A percentile compares a stretch with the other conserved stretches of the same genome.
Conservation (phyloP, 176 grass and related monocot genomes). For the Zea mays region Zm-B73-REFERENCE-NAM-5.0 NC_050096.1:273526501-273527000, state of each 20-base stretch:
- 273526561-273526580: constrained; percentile 22
- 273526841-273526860: constrained; percentile 18
- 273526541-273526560: constrained; percentile 5
- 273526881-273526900: not conserved
- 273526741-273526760: too few relatives aligned
- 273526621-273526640: constrained; percentile 4
- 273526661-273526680: constrained; percentile 22
- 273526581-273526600: not conserved
- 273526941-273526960: not conserved
- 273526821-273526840: not conserved
- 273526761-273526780: constrained; percentile 30
- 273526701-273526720: not conserved
- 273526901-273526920: constrained; percentile 20
- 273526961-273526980: constrained; percentile 1
- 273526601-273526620: not conserved
- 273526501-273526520: not conserved
- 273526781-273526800: constrained; percentile 15
- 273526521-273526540: constrained; percentile 7
- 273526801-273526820: too few relatives aligned
- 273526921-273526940: constrained; percentile 1
- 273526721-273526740: too few relatives aligned
- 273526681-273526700: constrained; percentile 23
- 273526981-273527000: not conserved
- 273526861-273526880: constrained; percentile 3
- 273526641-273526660: not conserved